phyloP scores from a whole-genome alignment of 495 filamentous ascomycete genomes.

The Tuber umbilicatum region DNA sequence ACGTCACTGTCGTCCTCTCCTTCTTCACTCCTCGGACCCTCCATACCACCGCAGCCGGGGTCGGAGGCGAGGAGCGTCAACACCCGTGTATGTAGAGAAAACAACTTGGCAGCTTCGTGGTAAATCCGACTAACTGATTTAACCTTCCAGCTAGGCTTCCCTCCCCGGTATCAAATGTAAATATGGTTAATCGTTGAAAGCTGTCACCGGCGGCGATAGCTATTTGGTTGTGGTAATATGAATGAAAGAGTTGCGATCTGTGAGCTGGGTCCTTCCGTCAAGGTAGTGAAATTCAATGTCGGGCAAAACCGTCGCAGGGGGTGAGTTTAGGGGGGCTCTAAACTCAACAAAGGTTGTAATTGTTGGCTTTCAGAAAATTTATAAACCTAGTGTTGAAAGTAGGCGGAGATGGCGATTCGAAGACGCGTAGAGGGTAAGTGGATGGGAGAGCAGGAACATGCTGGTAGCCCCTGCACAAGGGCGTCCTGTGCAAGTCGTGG shows the following conservation, averaged over 20 bases:
- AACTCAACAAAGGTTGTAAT: neutral
- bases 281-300: neutral
- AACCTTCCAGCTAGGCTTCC: neutral
- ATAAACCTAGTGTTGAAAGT: neutral
- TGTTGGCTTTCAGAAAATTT: neutral
- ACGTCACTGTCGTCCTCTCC: slow-evolving; percentile 36
- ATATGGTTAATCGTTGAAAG: neutral
- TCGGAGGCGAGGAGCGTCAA: slow-evolving; percentile 42
- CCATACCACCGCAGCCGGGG: slow-evolving; percentile 39
- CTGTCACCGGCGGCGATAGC: neutral
- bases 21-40: slow-evolving; percentile 39
- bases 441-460: slow-evolving; percentile 29
- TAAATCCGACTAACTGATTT: neutral
- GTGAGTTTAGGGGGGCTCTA: neutral
- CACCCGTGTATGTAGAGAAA: slow-evolving; percentile 40
- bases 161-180: neutral
- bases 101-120: slow-evolving; percentile 41
- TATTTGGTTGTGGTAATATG: neutral
- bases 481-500: slow-evolving; percentile 30
- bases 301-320: neutral
- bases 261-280: neutral
- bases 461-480: slow-evolving; percentile 36
- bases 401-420: slow-evolving; percentile 20
- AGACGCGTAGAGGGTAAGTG: slow-evolving; percentile 22
- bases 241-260: neutral